Conservation (phyloP, 495 filamentous ascomycete genomes). For the Lepidopterella palustris region DNA sequence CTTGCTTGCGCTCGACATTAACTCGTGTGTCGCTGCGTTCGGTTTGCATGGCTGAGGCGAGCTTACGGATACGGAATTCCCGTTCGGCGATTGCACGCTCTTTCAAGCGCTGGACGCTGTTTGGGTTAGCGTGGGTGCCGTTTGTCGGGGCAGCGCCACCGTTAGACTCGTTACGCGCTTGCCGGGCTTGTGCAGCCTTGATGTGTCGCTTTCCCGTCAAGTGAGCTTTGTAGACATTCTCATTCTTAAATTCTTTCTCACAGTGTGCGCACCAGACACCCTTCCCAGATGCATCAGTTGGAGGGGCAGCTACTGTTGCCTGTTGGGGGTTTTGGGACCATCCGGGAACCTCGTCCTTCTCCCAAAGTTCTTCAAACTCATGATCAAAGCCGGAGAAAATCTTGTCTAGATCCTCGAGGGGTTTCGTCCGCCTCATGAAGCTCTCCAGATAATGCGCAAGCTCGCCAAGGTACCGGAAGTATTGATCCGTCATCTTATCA, state of each 20-base stretch:
- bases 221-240: slow-evolving; percentile 88
- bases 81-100: slow-evolving; percentile 86
- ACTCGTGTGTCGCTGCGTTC: slow-evolving; percentile 79
- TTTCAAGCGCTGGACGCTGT: slow-evolving; percentile 55
- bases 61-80: slow-evolving; percentile 72
- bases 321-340: slow-evolving; percentile 60
- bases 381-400: slow-evolving; percentile 66
- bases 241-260: slow-evolving; percentile 89
- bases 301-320: slow-evolving; percentile 41
- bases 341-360: slow-evolving; percentile 65
- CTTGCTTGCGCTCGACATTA: slow-evolving; percentile 89
- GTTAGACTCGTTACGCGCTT: slow-evolving; percentile 20
- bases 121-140: slow-evolving; percentile 17
- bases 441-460: slow-evolving; percentile 76
- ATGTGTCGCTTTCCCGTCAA: slow-evolving; percentile 88
- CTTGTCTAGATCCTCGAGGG: slow-evolving; percentile 75
- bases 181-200: slow-evolving; percentile 58
- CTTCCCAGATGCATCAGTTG: slow-evolving; percentile 56
- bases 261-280: slow-evolving; percentile 84
- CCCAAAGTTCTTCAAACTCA: slow-evolving; percentile 81
- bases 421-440: slow-evolving; percentile 73
- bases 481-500: slow-evolving; percentile 83
- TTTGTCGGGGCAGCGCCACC: slow-evolving; percentile 25
- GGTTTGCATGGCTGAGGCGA: slow-evolving; percentile 67
- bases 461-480: slow-evolving; percentile 80